phyloP scores from a whole-genome alignment of 306 rosid species.

The Senna tora region DNA sequence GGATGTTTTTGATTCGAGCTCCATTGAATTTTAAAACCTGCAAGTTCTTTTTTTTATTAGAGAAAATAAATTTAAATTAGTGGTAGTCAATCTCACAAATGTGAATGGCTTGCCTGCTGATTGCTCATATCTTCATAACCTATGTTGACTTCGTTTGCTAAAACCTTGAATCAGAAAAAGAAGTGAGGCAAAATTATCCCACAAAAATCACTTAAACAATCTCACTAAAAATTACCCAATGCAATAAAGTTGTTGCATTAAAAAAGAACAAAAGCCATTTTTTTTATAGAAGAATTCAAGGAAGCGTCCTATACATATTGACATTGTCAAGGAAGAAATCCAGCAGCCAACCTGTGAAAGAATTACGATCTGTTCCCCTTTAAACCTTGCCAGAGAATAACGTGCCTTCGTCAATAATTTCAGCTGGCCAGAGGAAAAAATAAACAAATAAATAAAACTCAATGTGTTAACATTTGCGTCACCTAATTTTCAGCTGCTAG shows the following conservation, averaged over 20 bases:
- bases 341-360: constrained; percentile 81
- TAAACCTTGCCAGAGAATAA: constrained; percentile 81
- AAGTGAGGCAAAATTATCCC: constrained; percentile 18
- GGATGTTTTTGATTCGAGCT: constrained; percentile 71
- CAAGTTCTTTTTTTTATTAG: constrained; percentile 14
- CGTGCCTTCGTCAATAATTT: constrained; percentile 89
- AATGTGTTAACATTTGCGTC: constrained; percentile 3
- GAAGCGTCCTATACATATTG: constrained; percentile 28
- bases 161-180: constrained; percentile 54
- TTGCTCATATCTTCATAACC: constrained; percentile 97
- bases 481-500: constrained; percentile 13
- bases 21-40: constrained; percentile 93
- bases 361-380: constrained; percentile 92
- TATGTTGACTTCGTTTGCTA: constrained; percentile 87
- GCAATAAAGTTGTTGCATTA: constrained; percentile 9
- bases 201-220: background rate
- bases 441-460: constrained; percentile 14
- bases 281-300: constrained; percentile 15
- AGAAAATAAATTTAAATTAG: constrained; percentile 1
- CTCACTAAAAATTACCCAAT: constrained; percentile 22
- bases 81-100: constrained; percentile 4
- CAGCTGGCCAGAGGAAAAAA: constrained; percentile 55
- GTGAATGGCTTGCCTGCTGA: constrained; percentile 72
- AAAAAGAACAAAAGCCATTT: constrained; percentile 28
- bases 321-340: constrained; percentile 30